phyloP scores from a whole-genome alignment of 164 flowering plant species.

The Nelumbo lutea region DNA sequence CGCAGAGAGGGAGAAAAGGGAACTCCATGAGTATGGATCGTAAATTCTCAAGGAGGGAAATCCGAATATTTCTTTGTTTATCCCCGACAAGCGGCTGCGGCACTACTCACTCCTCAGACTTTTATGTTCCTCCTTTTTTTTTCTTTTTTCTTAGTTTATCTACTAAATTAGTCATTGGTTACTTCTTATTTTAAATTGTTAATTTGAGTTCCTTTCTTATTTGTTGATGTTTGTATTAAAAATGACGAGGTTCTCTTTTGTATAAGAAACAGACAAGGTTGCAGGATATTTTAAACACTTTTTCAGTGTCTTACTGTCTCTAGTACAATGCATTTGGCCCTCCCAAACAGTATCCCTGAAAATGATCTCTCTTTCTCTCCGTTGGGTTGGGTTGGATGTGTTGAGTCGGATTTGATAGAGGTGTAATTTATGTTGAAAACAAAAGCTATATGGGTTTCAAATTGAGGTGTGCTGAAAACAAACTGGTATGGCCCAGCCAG shows the following conservation, averaged over 20 bases:
- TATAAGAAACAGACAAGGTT: conserved; percentile 24
- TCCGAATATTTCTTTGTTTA: conserved; percentile 18
- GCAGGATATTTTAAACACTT: background rate
- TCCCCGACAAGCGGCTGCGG: conserved; percentile 30
- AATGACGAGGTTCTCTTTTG: conserved; percentile 4
- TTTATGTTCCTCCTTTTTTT: background rate
- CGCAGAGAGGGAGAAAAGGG: conserved; percentile 12
- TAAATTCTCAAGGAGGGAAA: conserved; percentile 1
- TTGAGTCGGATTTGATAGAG: no score
- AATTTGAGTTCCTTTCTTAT: no score
- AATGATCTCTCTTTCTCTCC: no score
- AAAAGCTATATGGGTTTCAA: no score
- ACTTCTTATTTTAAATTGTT: background rate
- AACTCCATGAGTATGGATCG: conserved; percentile 24
- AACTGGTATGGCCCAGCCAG: no score
- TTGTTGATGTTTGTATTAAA: no score
- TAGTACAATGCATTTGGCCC: conserved; percentile 24
- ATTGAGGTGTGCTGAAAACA: no score
- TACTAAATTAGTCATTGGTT: background rate
- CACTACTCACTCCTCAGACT: conserved; percentile 10
- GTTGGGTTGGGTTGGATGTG: no score
- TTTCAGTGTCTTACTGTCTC: no score
- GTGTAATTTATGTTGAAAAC: no score
- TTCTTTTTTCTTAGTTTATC: background rate
- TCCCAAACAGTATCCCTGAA: no score